Evolutionary conservation across 2,329 filamentous ascomycete species (phyloP).

Genomic region (Mariannaea sp.): DNA sequence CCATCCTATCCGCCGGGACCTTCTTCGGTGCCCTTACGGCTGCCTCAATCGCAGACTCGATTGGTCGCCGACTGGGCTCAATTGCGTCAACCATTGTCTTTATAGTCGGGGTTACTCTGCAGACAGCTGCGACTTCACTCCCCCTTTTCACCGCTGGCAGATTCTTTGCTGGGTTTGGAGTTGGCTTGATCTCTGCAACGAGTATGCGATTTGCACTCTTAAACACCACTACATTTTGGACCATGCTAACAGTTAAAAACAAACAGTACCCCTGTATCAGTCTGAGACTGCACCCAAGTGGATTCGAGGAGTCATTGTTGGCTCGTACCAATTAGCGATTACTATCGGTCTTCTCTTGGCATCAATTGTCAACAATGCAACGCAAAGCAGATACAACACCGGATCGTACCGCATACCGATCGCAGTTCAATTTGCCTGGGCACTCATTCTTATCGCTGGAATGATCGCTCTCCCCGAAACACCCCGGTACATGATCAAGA

Average conservation of each 20-base stretch:
- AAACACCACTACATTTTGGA: no score
- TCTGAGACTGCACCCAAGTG: constrained; percentile 67
- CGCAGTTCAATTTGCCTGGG: constrained; percentile 60
- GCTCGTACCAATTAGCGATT: constrained; percentile 71
- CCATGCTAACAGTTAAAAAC: no score
- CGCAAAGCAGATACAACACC: constrained; percentile 50
- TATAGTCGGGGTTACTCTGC: constrained; percentile 68
- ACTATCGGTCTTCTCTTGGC: constrained; percentile 68
- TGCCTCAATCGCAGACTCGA: constrained; percentile 64
- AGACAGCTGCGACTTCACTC: constrained; percentile 64
- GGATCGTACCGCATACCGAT: constrained; percentile 68
- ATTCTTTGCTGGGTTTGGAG: constrained; percentile 74
- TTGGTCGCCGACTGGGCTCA: constrained; percentile 69
- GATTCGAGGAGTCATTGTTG: constrained; percentile 66
- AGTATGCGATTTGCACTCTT: no score
- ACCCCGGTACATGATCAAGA: constrained; percentile 56
- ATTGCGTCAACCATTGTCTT: constrained; percentile 68
- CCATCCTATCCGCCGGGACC: constrained; percentile 80
- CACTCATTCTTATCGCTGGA: constrained; percentile 54
- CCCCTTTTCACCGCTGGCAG: constrained; percentile 72
- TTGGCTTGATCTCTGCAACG: constrained; percentile 73
- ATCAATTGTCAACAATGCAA: constrained; percentile 66
- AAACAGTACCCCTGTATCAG: constrained; percentile 74
- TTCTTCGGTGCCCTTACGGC: constrained; percentile 66
- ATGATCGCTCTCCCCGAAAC: constrained; percentile 61